Base-by-base conservation (phyloP, 2,329 filamentous ascomycete genomes). In the Fusarium xyrophilum region DNA sequence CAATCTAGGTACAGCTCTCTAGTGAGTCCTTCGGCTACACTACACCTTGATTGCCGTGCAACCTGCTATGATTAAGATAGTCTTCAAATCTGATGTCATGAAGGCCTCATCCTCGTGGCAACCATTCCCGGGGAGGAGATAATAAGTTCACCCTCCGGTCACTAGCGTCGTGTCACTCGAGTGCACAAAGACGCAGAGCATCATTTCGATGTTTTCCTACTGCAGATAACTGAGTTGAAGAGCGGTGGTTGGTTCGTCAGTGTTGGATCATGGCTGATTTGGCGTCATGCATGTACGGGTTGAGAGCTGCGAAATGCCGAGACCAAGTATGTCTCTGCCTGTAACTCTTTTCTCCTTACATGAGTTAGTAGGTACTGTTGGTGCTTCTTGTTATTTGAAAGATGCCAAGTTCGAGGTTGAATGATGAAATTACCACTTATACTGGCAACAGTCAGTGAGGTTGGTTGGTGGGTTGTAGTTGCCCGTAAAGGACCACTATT, bases 21-120 rank as follows among this genome's bases (percentile, higher is more conserved):
- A 61, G 27, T 27, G 25, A 43, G 21, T 17, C 30, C 38, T 43
- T 28, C n/a, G 36, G 21, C 25, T 40, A 57, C 55, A 39, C 27
- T 51, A 36, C 43, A 36, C 46, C 12, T 42, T 40, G 38, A 55
- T 50, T 36, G 30, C 28, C 25, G 23, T 40, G 27, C 36, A 51
- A 48, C 53, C 46, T 50, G 51, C 40, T 50, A 42, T 51, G 35
- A 32, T 35, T 12, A 6, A 50, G 13, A 50, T 36, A 15, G 14
- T 17, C 21, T n/a, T 32, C 12, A 15, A 15, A 33, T 65, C 60
- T 70, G 60, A 70, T 70, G 64, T 68, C 64, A 70, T 70, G 43
- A 48, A 62, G 53, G 47, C 54, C 43, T 70, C 46, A 70, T 68
- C 32, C 51, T 60, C 43, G 33, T 67, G 58, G 63, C 39, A 60